Percentiles rank a stretch among this genome's conserved stretches.
Evolutionary conservation across 352 stramenopile genomes (phyloP).

Genomic region (Phytophthora megakarya): DNA sequence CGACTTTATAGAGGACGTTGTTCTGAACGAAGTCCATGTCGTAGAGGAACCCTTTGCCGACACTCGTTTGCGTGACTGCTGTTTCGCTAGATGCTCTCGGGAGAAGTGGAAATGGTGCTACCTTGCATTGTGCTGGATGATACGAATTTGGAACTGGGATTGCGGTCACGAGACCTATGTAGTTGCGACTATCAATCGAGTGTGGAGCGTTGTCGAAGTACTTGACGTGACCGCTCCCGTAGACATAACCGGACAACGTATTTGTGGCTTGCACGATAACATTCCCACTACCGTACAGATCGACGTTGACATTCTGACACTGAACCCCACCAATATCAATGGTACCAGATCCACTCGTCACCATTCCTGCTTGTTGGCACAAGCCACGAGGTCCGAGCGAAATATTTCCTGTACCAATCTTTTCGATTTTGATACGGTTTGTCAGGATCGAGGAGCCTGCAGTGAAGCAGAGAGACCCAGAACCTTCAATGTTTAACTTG

Average conservation of each 20-base stretch:
- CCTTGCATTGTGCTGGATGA: constrained; percentile 13
- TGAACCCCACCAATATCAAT: constrained; percentile 27
- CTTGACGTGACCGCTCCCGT: constrained; percentile 24
- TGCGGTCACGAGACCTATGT: constrained; percentile 23
- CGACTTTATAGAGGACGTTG: constrained; percentile 10
- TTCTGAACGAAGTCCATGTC: constrained; percentile 11
- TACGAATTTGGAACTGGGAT: constrained; percentile 12
- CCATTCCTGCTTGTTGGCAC: constrained; percentile 19
- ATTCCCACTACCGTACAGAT: constrained; percentile 25
- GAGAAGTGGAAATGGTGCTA: not conserved
- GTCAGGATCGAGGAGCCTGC: constrained; percentile 14
- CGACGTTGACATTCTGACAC: constrained; percentile 25
- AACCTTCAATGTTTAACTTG: constrained; percentile 1
- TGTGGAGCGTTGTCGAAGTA: constrained; percentile 19
- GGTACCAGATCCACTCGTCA: constrained; percentile 12
- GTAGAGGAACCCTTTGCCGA: constrained; percentile 1
- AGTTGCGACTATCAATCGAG: constrained; percentile 31
- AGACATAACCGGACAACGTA: constrained; percentile 28
- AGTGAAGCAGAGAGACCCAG: constrained; percentile 19
- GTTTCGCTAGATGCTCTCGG: not conserved
- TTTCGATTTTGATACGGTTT: constrained; percentile 11
- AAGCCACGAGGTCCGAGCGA: constrained; percentile 21
- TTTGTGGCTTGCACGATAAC: constrained; percentile 34
- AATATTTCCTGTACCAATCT: constrained; percentile 17
- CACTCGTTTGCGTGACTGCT: not conserved